Evolutionary conservation across 1,139 yeast species (phyloP).

Genomic region (Protomyces pachydermus): DNA sequence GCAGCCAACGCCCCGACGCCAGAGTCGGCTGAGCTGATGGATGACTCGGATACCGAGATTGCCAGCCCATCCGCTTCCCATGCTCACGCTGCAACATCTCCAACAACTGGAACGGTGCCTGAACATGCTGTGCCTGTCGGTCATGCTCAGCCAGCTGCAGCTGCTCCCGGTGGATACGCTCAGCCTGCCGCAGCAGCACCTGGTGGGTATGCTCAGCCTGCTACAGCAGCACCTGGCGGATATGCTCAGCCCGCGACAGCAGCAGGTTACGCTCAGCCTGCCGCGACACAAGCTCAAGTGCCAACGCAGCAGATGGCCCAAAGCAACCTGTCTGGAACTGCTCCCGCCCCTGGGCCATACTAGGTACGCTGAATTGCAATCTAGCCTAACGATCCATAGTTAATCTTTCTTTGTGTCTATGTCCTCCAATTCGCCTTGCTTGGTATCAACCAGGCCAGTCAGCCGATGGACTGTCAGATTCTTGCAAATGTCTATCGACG

Average conservation of each 20-base stretch:
- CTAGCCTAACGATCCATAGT: too few species aligned
- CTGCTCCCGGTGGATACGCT: too few species aligned
- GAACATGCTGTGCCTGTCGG: neutral
- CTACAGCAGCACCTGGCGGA: too few species aligned
- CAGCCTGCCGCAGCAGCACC: neutral
- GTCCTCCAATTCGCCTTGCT: neutral
- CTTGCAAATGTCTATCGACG: slow-evolving; percentile 51
- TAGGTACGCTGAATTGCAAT: too few species aligned
- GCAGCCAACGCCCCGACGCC: slow-evolving; percentile 32
- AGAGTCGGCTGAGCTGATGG: slow-evolving; percentile 1
- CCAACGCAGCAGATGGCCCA: neutral
- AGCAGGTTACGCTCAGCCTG: neutral
- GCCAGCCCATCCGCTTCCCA: neutral
- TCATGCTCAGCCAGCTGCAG: neutral
- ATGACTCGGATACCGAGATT: slow-evolving; percentile 20
- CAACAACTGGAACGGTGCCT: neutral
- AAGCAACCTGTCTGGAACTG: neutral
- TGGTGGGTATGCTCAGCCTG: too few species aligned
- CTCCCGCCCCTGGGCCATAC: too few species aligned
- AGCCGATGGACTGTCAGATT: neutral
- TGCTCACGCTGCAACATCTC: neutral
- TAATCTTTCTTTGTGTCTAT: too few species aligned
- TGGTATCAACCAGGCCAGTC: neutral
- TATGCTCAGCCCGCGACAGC: neutral
- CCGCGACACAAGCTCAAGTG: neutral